Evolutionary conservation across 345 rosid species (phyloP).

Genomic region (Angophora floribunda): DNA sequence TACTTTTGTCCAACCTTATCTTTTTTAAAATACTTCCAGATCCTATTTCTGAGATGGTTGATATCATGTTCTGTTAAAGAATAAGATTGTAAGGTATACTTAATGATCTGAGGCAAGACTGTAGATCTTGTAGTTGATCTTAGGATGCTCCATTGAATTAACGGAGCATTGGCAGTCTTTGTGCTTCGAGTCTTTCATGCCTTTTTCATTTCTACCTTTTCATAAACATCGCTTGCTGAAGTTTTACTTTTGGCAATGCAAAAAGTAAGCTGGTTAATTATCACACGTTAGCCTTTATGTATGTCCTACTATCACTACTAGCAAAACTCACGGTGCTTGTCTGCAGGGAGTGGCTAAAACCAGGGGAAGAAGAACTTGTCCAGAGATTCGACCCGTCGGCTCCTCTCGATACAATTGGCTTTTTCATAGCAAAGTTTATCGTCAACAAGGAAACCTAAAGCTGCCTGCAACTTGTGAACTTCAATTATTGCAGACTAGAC

Average conservation of each 20-base stretch:
- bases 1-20: neutral
- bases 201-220: neutral
- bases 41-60: neutral
- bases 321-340: neutral
- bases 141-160: neutral
- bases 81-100: neutral
- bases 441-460: slow-evolving; percentile 20
- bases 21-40: neutral
- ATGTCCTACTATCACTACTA: neutral
- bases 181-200: neutral
- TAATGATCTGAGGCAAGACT: neutral
- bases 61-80: neutral
- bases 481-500: neutral
- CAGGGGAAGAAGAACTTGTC: slow-evolving; percentile 45
- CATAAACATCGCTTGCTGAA: neutral
- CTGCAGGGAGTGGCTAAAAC: slow-evolving; percentile 86
- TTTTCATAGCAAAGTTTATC: slow-evolving; percentile 83
- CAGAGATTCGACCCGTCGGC: slow-evolving; percentile 94
- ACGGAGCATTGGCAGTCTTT: neutral
- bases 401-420: slow-evolving; percentile 83
- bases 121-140: neutral
- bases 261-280: neutral
- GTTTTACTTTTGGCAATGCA: neutral
- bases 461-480: neutral
- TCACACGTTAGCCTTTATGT: neutral